Conservation (phyloP, 768 basidiomycete species). For the Lyophyllum shimeji region DNA sequence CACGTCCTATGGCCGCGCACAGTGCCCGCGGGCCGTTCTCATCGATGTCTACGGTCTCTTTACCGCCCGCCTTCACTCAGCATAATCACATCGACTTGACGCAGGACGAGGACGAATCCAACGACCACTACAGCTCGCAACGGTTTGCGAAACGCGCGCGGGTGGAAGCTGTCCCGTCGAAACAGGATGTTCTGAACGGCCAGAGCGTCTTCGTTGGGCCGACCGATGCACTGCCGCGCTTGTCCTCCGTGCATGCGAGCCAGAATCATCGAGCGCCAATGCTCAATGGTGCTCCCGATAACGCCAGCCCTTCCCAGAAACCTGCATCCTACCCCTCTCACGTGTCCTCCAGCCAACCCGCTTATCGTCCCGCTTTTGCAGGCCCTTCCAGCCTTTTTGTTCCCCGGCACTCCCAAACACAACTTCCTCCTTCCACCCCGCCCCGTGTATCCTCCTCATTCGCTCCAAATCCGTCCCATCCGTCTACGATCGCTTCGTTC, state of each 20-base stretch:
- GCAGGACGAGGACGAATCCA: conserved; percentile 62
- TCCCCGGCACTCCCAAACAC: conserved; percentile 23
- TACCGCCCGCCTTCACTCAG: conserved; percentile 8
- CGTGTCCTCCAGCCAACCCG: conserved; percentile 19
- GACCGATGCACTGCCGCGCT: conserved; percentile 11
- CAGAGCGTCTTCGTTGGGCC: conserved; percentile 6
- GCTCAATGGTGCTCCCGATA: conserved; percentile 16
- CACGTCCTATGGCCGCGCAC: conserved; percentile 6
- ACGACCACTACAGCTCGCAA: conserved; percentile 30
- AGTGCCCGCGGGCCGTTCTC: conserved; percentile 1
- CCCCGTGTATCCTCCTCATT: conserved; percentile 19
- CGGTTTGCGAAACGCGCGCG: conserved; percentile 43
- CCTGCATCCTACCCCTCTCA: conserved; percentile 15
- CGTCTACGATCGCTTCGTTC: conserved; percentile 21
- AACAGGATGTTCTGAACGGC: conserved; percentile 6
- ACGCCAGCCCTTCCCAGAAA: conserved; percentile 18
- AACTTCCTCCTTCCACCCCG: conserved; percentile 25
- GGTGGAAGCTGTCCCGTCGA: conserved; percentile 27
- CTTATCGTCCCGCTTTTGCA: conserved; percentile 54
- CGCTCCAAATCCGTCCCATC: conserved; percentile 18
- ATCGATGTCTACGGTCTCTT: conserved; percentile 6
- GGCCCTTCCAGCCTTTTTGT: conserved; percentile 36
- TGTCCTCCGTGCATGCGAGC: conserved; percentile 26
- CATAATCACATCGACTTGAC: conserved; percentile 60
- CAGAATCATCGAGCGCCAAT: conserved; percentile 4